Conservation (phyloP, 2,329 filamentous ascomycete genomes). For the Incumbomyces delicatus region DNA sequence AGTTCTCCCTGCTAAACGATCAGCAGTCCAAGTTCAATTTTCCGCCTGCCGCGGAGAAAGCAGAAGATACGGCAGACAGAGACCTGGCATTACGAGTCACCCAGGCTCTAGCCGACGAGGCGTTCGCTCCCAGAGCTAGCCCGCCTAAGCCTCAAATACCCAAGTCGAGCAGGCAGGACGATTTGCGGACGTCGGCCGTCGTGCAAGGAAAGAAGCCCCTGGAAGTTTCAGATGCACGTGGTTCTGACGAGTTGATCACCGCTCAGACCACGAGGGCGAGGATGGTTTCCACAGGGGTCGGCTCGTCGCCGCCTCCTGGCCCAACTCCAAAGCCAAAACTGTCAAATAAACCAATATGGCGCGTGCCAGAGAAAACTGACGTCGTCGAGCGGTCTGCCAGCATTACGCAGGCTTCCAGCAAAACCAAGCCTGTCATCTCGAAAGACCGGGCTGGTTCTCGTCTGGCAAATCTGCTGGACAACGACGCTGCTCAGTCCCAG, state of each 20-base stretch:
- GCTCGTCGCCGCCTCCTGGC: conserved; percentile 53
- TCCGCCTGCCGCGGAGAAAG: conserved; percentile 45
- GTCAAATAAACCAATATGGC: conserved; percentile 40
- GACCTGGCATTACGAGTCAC: conserved; percentile 58
- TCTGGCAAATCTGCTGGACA: conserved; percentile 24
- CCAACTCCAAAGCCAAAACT: conserved; percentile 25
- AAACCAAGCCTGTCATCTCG: conserved; percentile 4
- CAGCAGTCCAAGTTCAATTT: conserved; percentile 78
- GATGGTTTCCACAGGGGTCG: conserved; percentile 66
- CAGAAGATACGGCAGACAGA: conserved; percentile 37
- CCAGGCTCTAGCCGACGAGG: conserved; percentile 73
- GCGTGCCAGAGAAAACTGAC: conserved; percentile 36
- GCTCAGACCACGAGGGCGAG: conserved; percentile 37
- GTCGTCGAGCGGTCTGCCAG: conserved; percentile 21
- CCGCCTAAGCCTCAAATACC: conserved; percentile 23
- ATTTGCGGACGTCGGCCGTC: conserved; percentile 18
- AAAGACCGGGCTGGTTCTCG: conserved; percentile 25
- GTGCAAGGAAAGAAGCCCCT: conserved; percentile 15
- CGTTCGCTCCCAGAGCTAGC: conserved; percentile 50
- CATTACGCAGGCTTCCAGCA: conserved; percentile 39
- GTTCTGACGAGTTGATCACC: conserved; percentile 4
- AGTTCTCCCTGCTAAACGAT: conserved; percentile 84
- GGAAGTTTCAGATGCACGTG: conserved; percentile 12
- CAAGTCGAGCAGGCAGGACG: conserved; percentile 22
- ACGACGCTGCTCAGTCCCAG: conserved; percentile 18